Base-by-base conservation (phyloP, 2,329 filamentous ascomycete genomes). In the Aphanoascus verrucosus region DNA sequence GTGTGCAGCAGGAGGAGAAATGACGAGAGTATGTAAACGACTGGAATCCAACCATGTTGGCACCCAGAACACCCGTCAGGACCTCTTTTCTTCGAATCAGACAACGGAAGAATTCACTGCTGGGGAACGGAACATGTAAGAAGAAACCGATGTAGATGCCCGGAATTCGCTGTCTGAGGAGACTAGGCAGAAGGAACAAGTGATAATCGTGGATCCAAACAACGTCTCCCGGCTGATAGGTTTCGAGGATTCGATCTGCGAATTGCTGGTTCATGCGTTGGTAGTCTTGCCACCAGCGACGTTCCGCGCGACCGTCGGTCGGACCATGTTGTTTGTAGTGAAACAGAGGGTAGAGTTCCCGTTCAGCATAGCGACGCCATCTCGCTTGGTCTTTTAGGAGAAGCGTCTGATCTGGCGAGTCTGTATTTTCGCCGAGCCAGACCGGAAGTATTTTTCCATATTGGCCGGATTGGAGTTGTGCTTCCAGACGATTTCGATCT, bases 281-380 rank as follows among this genome's bases (percentile, higher is more conserved):
- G 71, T 95, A 97, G 71, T 97, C 89, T 23, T 85, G 82, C 90
- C 91, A 97, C 62, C 89, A 83, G 41, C 85, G 77, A 51, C 87
- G 83, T 66, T 93, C 87, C 15, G 82, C 82, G 60, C 86, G 82
- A 35, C 89, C 89, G 67, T 96, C 87, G 11, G 83, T 87, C 1
- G 91, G 88, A 67, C 90, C 88, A 65, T 94, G 87, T 65, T 93
- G 88, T 72, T 94, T 94, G 77, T 97, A 97, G 71, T 97, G 91
- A 67, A 96, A 89, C 8, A 96, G 78, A 1, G 88, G 89, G 72
- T 94, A 96, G 28, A 97, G 77, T 62, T 95, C 87, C 65, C 90
- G 83, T 72, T 96, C 89, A 14, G 90, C 88, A 69, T 93, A 97
- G 40, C 86, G 80, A 58, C 89, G 81, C 91, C 93, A 97, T 59